These are phyloP conservation scores for Lantana camara DNA, from an alignment of 257 asterid genomes.

Conservation along the genomic window DNA sequence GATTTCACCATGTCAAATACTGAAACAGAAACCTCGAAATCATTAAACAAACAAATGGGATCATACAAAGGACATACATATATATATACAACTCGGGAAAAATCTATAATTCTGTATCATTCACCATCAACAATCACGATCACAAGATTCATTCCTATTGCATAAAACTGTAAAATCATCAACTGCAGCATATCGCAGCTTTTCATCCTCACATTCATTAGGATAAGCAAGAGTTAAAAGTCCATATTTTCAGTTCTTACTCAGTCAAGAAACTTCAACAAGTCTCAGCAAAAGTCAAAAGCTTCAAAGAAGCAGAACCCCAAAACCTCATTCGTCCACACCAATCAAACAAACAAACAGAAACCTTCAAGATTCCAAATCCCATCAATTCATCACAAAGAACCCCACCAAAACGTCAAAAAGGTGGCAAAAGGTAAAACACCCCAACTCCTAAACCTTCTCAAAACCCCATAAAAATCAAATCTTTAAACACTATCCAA, in stretches of 20 bases:
- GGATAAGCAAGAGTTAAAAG: neutral
- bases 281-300: neutral
- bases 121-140: no score
- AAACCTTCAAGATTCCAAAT: conserved; percentile 1
- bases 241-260: neutral
- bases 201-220: neutral
- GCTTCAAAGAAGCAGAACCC: neutral
- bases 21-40: no score
- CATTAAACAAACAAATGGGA: no score
- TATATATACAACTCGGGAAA: no score
- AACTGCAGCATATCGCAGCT: neutral
- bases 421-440: neutral
- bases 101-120: no score
- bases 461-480: neutral
- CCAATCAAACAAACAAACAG: neutral
- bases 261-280: neutral
- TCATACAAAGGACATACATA: no score
- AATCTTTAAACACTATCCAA: neutral
- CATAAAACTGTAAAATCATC: neutral
- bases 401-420: conserved; percentile 5
- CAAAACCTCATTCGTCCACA: conserved; percentile 4
- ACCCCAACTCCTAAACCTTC: neutral
- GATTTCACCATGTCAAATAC: no score
- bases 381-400: neutral
- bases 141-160: neutral